Evolutionary conservation across 75 land plant genomes (phyloP), one percentile per base, ranked within the genome.

Genomic region (Azolla pinnata): DNA sequence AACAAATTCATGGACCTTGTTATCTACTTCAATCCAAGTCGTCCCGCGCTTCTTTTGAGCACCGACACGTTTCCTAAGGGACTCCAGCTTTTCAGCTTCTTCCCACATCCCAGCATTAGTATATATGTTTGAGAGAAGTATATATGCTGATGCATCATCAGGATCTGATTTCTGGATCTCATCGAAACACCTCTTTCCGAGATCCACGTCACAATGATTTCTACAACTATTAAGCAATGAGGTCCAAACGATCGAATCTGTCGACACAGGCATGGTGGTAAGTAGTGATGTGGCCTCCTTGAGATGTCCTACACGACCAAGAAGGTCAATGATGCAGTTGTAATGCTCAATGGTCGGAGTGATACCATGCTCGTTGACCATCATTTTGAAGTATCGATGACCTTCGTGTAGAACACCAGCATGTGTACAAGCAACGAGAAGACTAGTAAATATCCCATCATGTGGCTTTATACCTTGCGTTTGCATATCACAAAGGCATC

Each of bases 11-110:
- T 76, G 63, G 44, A 79, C 68, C 46, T 66, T 29, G 9, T 67
- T 67, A 9, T 76, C 69, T 27, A 79, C 58, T 65, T 83, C 86
- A 33, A 79, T 65, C 77, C 79, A 83, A 57, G 79, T 83, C n/a
- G 73, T 75, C 23, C 82, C 82, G 12, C 74, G 74, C 9, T 70
- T 60, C 71, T 83, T 83, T 34, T 75, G 35, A 21, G 59, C 67
- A 48, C 68, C 72, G 20, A 9, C 46, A 29, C 75, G 70, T 66
- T 60, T 67, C 69, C 81, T 33, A 18, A 29, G 34, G 34, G 60
- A 54, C 49, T 82, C 73, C 17, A 76, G 44, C 23, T 59, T 40
- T 0, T 70, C 67, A 16, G 65, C 85, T 27, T 66, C 63, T 5
- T 67, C 73, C 79, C 81, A 76, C 57, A 18, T 69, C 33, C 79